A percentile compares a stretch with the other conserved stretches of the same genome.
Evolutionary conservation across 352 stramenopile genomes (phyloP).

Genomic region (Blastocystis sp.): DNA sequence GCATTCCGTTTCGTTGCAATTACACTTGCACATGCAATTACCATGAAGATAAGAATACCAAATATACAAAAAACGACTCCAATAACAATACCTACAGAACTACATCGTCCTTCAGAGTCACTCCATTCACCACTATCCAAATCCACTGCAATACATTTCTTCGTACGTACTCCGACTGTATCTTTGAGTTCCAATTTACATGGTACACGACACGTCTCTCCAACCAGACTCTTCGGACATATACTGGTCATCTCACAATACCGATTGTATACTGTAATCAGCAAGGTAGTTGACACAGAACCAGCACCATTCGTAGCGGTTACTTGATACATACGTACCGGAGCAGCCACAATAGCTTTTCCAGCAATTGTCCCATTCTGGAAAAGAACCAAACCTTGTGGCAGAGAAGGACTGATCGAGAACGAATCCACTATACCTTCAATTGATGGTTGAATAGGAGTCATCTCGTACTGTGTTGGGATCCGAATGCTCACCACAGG

Average conservation of each 20-base stretch:
- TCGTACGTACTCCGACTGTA: not conserved
- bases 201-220: not conserved
- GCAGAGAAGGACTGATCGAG: not conserved
- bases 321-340: not conserved
- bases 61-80: not conserved
- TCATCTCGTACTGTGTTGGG: not conserved
- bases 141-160: not conserved
- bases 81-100: not conserved
- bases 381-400: not conserved
- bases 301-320: not conserved
- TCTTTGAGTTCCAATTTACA: not conserved
- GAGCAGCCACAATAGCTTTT: not conserved
- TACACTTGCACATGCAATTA: not conserved
- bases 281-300: not conserved
- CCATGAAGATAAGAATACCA: not conserved
- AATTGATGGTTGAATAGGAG: not conserved
- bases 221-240: not conserved
- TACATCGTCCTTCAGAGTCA: not conserved
- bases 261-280: not conserved
- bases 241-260: not conserved
- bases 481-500: not conserved
- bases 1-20: not conserved
- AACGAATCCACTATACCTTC: not conserved
- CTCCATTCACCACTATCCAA: not conserved
- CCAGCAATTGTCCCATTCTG: not conserved